Evolutionary conservation across 257 asterid genomes (phyloP).

Genomic region (Rhazya stricta): DNA sequence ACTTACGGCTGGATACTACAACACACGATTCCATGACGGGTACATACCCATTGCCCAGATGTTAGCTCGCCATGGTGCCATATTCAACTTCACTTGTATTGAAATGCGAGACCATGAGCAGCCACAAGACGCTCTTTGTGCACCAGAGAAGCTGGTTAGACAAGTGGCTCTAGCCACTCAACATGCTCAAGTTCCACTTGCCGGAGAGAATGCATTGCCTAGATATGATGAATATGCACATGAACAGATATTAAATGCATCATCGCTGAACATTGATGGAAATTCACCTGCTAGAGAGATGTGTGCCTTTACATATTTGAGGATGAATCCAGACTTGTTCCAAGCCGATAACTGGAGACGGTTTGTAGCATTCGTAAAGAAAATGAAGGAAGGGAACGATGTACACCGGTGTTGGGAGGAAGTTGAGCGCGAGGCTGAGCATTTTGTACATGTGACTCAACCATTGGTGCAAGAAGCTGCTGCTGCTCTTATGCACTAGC

Average conservation of each 20-base stretch:
- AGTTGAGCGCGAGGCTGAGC: conserved; percentile 88
- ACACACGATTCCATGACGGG: conserved; percentile 75
- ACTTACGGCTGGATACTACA: conserved; percentile 92
- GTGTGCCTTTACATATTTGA: conserved; percentile 93
- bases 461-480: conserved; percentile 94
- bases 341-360: conserved; percentile 89
- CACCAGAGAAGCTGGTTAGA: conserved; percentile 78
- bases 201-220: conserved; percentile 91
- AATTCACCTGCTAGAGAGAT: conserved; percentile 42
- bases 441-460: conserved; percentile 69
- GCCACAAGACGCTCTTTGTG: conserved; percentile 86
- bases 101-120: conserved; percentile 97
- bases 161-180: conserved; percentile 84
- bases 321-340: conserved; percentile 83
- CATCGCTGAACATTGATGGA: conserved; percentile 45
- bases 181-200: conserved; percentile 71
- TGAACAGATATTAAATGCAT: conserved; percentile 59
- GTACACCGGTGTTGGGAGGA: conserved; percentile 57
- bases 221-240: conserved; percentile 77
- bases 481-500: conserved; percentile 59
- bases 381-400: conserved; percentile 79
- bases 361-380: conserved; percentile 83
- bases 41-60: conserved; percentile 94
- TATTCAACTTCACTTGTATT: conserved; percentile 88
- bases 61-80: conserved; percentile 74